Evolutionary conservation across 2,329 filamentous ascomycete species (phyloP).

Genomic region (Neofusicoccum laricinum): DNA sequence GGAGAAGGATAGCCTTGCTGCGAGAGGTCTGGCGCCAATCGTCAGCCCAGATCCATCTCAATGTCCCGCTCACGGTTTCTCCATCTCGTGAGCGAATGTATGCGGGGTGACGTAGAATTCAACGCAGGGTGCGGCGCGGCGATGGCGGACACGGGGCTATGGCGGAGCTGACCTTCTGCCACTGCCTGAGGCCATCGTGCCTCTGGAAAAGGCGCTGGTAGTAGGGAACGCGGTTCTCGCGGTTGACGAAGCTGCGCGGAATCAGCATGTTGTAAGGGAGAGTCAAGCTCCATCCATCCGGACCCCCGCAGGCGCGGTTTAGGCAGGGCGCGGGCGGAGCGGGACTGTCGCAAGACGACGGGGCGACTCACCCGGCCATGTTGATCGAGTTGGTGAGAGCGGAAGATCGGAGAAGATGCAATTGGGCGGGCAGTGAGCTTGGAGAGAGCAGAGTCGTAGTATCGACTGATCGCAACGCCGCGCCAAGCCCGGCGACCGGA

Average conservation of each 20-base stretch:
- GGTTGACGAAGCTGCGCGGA: slow-evolving; percentile 57
- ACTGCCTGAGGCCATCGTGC: slow-evolving; percentile 69
- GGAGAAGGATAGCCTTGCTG: slow-evolving; percentile 63
- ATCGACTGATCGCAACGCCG: slow-evolving; percentile 13
- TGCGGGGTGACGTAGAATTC: slow-evolving; percentile 1
- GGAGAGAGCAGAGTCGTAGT: neutral
- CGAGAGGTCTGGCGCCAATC: slow-evolving; percentile 54
- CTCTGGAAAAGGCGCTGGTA: slow-evolving; percentile 74
- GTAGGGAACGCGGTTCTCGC: slow-evolving; percentile 72
- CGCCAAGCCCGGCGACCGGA: neutral
- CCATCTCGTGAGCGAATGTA: neutral
- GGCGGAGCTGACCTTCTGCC: slow-evolving; percentile 64
- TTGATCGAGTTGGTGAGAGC: slow-evolving; percentile 7
- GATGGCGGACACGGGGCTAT: neutral
- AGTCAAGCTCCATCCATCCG: slow-evolving; percentile 1
- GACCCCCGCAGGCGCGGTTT: neutral
- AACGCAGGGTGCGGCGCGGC: neutral
- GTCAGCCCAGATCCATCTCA: slow-evolving; percentile 14
- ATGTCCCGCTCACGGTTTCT: neutral
- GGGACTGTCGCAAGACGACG: neutral
- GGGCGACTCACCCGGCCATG: slow-evolving; percentile 13
- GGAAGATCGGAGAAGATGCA: slow-evolving; percentile 9
- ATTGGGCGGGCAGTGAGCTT: slow-evolving; percentile 15
- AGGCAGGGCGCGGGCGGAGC: neutral
- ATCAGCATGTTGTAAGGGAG: slow-evolving; percentile 8